phyloP scores from a whole-genome alignment of 1,284 basidiomycete genomes.

The Phaffia rhodozyma region DNA sequence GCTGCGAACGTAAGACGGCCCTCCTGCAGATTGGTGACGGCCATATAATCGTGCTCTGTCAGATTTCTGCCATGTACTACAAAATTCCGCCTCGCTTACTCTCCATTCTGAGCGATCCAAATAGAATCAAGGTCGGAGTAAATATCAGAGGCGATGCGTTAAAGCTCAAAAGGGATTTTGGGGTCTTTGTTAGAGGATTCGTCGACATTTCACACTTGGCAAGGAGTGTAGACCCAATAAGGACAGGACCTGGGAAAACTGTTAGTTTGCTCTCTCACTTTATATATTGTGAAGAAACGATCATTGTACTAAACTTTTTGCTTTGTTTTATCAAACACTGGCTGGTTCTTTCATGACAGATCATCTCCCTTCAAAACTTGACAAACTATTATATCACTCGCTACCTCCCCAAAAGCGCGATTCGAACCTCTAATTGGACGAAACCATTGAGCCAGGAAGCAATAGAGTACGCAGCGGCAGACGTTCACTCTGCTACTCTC shows the following conservation, averaged over 20 bases:
- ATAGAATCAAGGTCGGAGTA: conserved; percentile 8
- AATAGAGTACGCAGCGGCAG: conserved; percentile 4
- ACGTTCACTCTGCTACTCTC: conserved; percentile 5
- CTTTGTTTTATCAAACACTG: neutral
- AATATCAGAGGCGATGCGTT: conserved; percentile 14
- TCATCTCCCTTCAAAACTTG: conserved; percentile 8
- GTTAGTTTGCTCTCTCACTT: neutral
- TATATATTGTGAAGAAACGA: neutral
- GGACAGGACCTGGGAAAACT: neutral
- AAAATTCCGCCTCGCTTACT: neutral
- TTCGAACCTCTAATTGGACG: conserved; percentile 12
- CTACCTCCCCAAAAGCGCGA: conserved; percentile 10
- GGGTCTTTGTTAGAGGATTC: neutral
- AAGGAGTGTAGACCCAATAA: neutral
- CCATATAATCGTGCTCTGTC: conserved; percentile 7
- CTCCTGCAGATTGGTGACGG: conserved; percentile 7
- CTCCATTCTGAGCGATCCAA: neutral
- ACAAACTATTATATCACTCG: conserved; percentile 1
- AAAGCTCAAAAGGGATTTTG: conserved; percentile 14
- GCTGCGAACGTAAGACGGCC: conserved; percentile 12
- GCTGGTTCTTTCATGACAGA: neutral
- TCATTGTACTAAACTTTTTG: neutral
- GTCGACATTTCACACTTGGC: conserved; percentile 14
- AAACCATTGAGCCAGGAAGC: neutral
- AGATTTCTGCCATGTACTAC: conserved; percentile 12